Evolutionary conservation across 2,329 filamentous ascomycete genomes (phyloP), one percentile per base, ranked within the genome.

Genomic region (Acephala macrosclerotiorum): DNA sequence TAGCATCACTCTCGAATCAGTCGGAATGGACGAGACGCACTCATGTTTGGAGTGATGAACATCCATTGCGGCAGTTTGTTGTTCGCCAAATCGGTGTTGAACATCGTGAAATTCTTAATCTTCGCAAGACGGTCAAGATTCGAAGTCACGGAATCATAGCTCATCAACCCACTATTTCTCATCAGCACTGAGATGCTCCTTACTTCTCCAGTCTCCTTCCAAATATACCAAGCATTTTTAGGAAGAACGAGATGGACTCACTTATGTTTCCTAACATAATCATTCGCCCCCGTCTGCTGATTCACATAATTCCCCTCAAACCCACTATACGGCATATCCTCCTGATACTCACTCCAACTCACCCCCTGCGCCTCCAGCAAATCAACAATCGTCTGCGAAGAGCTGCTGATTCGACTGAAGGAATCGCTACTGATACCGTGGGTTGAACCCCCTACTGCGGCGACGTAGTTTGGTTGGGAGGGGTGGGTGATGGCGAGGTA

Each of bases 251-350:
- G 5, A 3, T 8, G 25, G 33, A 56, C 79, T 35, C 79, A 83
- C 75, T 94, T 93, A 80, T 95, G 92, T 80, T 95, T 95, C 74
- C 92, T 87, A 6, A 94, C 91, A 75, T 95, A 95, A 79, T 90
- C 87, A 74, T 93, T 92, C 57, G 84, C 83, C 20, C 85, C 84
- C 2, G 85, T 91, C 71, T 86, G 68, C 70, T 87, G 87, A 77
- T 93, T 92, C 62, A 86, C 82, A 74, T 81, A 91, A 91, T 77
- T 75, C 29, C 90, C 91, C 75, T 91, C 84, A 78, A 88, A 94
- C 16, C 92, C 92, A 3, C 86, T 82, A 78, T 87, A 93, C 0
- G 92, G 92, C 82, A 90, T 83, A 75, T 92, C 88, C 75, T 95
- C 91, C 76, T 93, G 85, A 79, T 95, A 95, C 71, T 89, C 83